Evolutionary conservation across 305 asterid genomes (phyloP).

Genomic region (Plantago coronopus): DNA sequence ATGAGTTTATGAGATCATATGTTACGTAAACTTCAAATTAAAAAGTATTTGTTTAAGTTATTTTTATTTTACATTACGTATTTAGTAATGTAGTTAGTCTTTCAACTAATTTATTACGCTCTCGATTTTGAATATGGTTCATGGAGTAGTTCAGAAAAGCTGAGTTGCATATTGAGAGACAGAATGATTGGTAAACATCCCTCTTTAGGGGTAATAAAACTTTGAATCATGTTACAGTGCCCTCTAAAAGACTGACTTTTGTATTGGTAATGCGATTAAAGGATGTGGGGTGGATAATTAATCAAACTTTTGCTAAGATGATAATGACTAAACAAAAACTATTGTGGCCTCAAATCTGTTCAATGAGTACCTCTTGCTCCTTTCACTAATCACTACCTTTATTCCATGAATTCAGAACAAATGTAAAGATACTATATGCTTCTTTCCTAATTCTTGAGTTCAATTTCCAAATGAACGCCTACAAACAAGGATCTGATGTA

Average conservation of each 20-base stretch:
- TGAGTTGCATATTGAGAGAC: slow-evolving; percentile 37
- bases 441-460: too few species aligned
- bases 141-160: slow-evolving; percentile 33
- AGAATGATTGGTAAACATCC: slow-evolving; percentile 45
- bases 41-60: too few species aligned
- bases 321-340: slow-evolving; percentile 21
- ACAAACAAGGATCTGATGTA: too few species aligned
- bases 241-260: slow-evolving; percentile 20
- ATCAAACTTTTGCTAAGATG: not conserved
- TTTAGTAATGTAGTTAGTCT: too few species aligned
- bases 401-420: slow-evolving; percentile 1
- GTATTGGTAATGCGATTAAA: slow-evolving; percentile 13
- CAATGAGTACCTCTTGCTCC: not conserved
- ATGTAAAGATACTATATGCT: not conserved
- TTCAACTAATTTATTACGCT: too few species aligned
- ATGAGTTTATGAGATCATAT: too few species aligned
- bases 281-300: slow-evolving; percentile 1
- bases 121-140: slow-evolving; percentile 10
- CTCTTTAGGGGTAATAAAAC: slow-evolving; percentile 33
- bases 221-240: slow-evolving; percentile 31
- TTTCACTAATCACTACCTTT: not conserved
- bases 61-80: too few species aligned
- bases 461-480: too few species aligned
- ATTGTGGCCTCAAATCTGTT: slow-evolving; percentile 17
- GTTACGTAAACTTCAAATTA: too few species aligned